Conservation (phyloP, 805 yeast genomes). For the Wickerhamiella sorbophila region DNA sequence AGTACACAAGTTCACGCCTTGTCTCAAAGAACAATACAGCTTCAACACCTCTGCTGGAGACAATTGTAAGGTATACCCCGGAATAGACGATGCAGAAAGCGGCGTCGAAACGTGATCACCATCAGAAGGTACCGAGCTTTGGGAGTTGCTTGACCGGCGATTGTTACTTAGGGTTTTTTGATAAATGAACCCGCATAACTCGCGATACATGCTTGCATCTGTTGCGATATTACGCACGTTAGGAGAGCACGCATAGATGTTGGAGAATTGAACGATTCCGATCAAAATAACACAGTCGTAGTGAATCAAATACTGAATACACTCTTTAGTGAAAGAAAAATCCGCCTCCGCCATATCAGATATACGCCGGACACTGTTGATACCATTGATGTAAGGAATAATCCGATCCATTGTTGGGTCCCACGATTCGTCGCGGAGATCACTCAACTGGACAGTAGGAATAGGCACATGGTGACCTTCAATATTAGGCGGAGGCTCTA, state of each 20-base stretch:
- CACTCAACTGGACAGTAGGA: slow-evolving; percentile 60
- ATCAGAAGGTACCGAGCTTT: slow-evolving; percentile 1
- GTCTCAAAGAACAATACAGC: slow-evolving; percentile 63
- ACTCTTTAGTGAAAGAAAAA: slow-evolving; percentile 59
- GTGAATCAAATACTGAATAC: slow-evolving; percentile 82
- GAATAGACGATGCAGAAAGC: slow-evolving; percentile 1
- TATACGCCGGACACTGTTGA: slow-evolving; percentile 66
- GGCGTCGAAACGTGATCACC: slow-evolving; percentile 5
- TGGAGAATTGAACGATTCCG: slow-evolving; percentile 81
- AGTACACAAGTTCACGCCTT: slow-evolving; percentile 58
- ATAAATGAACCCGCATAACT: slow-evolving; percentile 73
- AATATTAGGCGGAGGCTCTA: slow-evolving; percentile 64
- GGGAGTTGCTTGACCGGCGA: slow-evolving; percentile 7
- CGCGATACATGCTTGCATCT: slow-evolving; percentile 52
- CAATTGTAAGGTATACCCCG: slow-evolving; percentile 2
- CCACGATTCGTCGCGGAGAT: slow-evolving; percentile 81
- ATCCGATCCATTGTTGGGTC: slow-evolving; percentile 92
- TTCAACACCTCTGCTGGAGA: slow-evolving; percentile 35
- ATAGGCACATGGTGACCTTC: slow-evolving; percentile 81
- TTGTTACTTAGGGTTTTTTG: slow-evolving; percentile 18
- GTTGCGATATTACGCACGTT: slow-evolving; percentile 53
- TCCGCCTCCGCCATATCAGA: slow-evolving; percentile 73
- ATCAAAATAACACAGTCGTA: slow-evolving; percentile 71
- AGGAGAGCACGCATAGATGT: slow-evolving; percentile 80
- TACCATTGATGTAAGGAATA: slow-evolving; percentile 74